Base-by-base conservation (phyloP, 163 green algal genomes). In the Dunaliella salina region DNA sequence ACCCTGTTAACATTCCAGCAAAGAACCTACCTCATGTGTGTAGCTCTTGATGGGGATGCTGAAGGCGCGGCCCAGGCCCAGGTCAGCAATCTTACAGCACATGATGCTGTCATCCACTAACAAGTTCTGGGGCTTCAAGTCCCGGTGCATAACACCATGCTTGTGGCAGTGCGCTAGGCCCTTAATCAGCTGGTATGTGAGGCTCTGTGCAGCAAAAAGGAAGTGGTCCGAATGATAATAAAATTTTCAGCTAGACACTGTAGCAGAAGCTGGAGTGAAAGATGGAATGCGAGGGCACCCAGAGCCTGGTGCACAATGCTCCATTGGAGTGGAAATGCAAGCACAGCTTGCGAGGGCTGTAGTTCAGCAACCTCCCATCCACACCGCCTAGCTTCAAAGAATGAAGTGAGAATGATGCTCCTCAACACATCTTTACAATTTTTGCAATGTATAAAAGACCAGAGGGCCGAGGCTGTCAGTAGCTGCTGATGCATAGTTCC, bases 71-170 rank as follows among this genome's bases (percentile, higher is more conserved):
- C 97, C 97, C 32, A 99, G 91, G 26, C 97, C 97, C 83, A 99
- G 91, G 89, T 99, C 97, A 24, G 97, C 97, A 83, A 99, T 97
- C 89, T 99, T 99, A 22, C 99, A 88, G 59, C 91, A 93, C 86
- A 94, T 91, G 85, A 92, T 93, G 85, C 90, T 89, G 88, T 98
- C 96, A 87, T 99, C 96, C 24, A 99, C 96, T 80, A 99, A 94
- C 82, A 99, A 89, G 91, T 99, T 99, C 89, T 99, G 97, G 13
- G 97, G 97, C 91, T 99, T 99, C 22, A 99, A 90, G 91, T 99
- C 97, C 26, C 96, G 91, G 86, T 94, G 92, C 87, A 94, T 85
- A 0, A 94, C 90, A 25, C 92, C 92, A 88, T 99, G 97, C 90
- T 96, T 97, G 92, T 99, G 97, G 90, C 96, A 98, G 91, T 99